Base-by-base conservation (phyloP, 257 asterid species). In the Schizonepeta tenuifolia region DNA sequence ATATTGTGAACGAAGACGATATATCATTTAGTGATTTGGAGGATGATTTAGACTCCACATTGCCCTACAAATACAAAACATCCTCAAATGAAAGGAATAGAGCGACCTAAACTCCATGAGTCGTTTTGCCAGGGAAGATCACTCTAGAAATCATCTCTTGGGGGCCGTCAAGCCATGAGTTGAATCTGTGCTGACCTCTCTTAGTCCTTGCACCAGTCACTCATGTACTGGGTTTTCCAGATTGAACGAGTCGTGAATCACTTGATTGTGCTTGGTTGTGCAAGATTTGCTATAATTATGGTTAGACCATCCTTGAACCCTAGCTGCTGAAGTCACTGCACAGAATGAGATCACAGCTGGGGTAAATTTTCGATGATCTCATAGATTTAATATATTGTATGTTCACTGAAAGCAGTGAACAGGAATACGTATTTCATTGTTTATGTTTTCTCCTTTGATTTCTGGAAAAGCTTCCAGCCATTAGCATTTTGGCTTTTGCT, bases 1-100 rank as follows among this genome's bases (percentile, higher is more conserved):
- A 75, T 59, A 55, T 79, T 66, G 74, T 80, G 75, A 84, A 88
- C 71, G 99, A 85, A 78, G 99, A 95, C 51, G 99, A 95, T 22
- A 88, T 95, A 73, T 95, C 99, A 5, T 95, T 95, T 77, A 95
- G 99, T 79, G 99, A 95, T 83, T 90, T 95, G 70, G 99, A 90
- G 83, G 96, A 95, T 64, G 98, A 92, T 76, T 70, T 75, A 57
- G 96, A 90, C 79, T 82, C 76, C 73, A 72, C 73, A 33, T 36
- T 88, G 67, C 95, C 98, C 72, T 22, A 71, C 18, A 91, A 85
- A 70, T 69, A 76, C 46, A 83, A 78, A 70, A 56, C 66, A 36
- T 68, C 69, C 56, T 50, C 79, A n/a, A 61, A 69, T 22, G 91
- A 83, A 56, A 68, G 69, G 81, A 80, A 58, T 80, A 38, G 22